These are phyloP conservation scores for Aristolochia contorta DNA, from an alignment of 164 flowering plant genomes.

Conservation along the genomic window DNA sequence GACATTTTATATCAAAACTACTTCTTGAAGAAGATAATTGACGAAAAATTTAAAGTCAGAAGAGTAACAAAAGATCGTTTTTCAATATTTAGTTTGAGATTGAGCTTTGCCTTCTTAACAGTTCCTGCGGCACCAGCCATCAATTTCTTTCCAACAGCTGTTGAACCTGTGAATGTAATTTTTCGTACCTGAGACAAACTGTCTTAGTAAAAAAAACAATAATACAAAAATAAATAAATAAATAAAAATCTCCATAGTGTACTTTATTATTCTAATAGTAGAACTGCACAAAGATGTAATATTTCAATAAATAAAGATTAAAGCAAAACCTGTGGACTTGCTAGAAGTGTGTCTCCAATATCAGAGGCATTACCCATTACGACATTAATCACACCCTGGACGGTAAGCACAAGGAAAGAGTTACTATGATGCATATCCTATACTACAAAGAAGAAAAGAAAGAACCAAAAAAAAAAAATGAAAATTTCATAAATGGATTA, in stretches of 20 bases:
- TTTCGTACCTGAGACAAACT: conserved; percentile 58
- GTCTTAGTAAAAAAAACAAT: neutral
- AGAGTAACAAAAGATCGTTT: neutral
- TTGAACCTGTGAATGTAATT: conserved; percentile 97
- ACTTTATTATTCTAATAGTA: no score
- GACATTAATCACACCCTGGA: conserved; percentile 86
- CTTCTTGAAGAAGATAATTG: no score
- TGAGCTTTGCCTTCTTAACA: conserved; percentile 68
- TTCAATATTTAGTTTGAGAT: neutral
- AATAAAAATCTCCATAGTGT: no score
- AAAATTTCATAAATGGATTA: neutral
- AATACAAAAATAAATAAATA: neutral
- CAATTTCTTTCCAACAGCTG: conserved; percentile 94
- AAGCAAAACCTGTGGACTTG: conserved; percentile 58
- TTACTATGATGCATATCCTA: neutral
- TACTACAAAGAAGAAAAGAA: neutral
- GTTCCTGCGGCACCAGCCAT: conserved; percentile 93
- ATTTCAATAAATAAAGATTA: neutral
- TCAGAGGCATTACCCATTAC: conserved; percentile 92
- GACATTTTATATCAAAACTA: no score
- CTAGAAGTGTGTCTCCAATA: conserved; percentile 80
- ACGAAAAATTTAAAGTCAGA: no score
- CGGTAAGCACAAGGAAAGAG: no score
- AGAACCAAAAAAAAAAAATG: neutral
- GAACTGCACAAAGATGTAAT: neutral